A percentile compares a stretch with the other conserved stretches of the same genome.
phyloP scores from a whole-genome alignment of 352 stramenopile genomes.

The Stephanocyclus meneghinianus region DNA sequence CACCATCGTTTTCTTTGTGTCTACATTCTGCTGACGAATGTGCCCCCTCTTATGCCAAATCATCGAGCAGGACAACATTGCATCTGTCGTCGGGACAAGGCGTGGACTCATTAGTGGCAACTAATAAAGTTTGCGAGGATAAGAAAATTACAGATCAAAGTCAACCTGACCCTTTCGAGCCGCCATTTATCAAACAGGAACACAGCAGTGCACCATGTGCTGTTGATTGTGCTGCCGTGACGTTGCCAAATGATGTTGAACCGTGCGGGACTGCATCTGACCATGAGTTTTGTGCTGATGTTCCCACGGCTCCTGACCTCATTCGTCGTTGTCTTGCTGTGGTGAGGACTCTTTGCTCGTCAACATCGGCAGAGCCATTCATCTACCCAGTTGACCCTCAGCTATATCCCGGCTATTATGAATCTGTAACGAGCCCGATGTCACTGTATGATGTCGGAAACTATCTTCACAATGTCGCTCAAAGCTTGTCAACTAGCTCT shows the following conservation, averaged over 20 bases:
- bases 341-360: slow-evolving; percentile 67
- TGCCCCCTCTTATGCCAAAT: too few relatives aligned
- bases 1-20: too few relatives aligned
- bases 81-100: too few relatives aligned
- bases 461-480: slow-evolving; percentile 65
- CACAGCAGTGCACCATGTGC: background rate
- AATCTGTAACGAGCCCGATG: slow-evolving; percentile 75
- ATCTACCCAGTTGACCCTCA: slow-evolving; percentile 83
- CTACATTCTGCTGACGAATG: too few relatives aligned
- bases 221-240: background rate
- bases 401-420: slow-evolving; percentile 81
- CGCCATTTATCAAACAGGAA: slow-evolving; percentile 6
- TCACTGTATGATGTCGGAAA: slow-evolving; percentile 77
- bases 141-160: too few relatives aligned
- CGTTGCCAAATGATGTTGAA: slow-evolving; percentile 9
- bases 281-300: slow-evolving; percentile 81
- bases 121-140: too few relatives aligned
- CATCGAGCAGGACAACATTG: too few relatives aligned
- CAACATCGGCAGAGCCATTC: slow-evolving; percentile 76
- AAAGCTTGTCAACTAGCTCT: slow-evolving; percentile 46
- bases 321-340: slow-evolving; percentile 82
- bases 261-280: slow-evolving; percentile 37
- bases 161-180: background rate
- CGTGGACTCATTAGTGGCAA: too few relatives aligned
- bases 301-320: slow-evolving; percentile 68